phyloP scores from a whole-genome alignment of 306 rosid species.

The Cicer pinnatifidum region DNA sequence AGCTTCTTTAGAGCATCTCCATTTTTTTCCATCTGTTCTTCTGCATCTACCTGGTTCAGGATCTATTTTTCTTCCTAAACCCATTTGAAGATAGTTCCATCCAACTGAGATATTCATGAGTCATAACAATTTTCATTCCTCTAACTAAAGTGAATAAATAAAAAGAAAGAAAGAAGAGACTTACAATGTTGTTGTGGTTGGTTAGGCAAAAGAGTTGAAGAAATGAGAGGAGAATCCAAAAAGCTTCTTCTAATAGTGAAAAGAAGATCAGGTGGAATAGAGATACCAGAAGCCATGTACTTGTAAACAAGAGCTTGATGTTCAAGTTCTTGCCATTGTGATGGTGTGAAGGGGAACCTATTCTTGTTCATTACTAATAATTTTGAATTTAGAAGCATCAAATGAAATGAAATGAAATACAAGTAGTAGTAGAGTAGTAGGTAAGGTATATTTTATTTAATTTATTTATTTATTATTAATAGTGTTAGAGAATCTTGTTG shows the following conservation, averaged over 20 bases:
- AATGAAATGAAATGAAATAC: neutral
- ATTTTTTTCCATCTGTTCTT: conserved; percentile 93
- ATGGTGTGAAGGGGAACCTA: conserved; percentile 71
- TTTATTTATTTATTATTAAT: too few relatives aligned
- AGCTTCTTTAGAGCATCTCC: conserved; percentile 96
- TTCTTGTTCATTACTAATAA: neutral
- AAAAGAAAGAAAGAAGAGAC: neutral
- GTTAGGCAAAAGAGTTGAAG: conserved; percentile 62
- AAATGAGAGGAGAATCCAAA: conserved; percentile 56
- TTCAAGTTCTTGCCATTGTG: conserved; percentile 98
- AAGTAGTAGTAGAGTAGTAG: too few relatives aligned
- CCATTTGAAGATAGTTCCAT: conserved; percentile 86
- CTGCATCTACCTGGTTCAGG: conserved; percentile 95
- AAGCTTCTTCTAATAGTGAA: conserved; percentile 63
- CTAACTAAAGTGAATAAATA: too few relatives aligned
- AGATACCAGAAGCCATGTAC: conserved; percentile 90
- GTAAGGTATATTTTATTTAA: too few relatives aligned
- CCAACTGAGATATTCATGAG: conserved; percentile 55
- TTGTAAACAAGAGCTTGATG: conserved; percentile 91
- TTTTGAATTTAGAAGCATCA: neutral
- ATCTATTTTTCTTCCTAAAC: conserved; percentile 84
- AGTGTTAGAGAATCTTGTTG: too few relatives aligned
- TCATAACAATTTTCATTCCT: too few relatives aligned
- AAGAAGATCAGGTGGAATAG: conserved; percentile 91
- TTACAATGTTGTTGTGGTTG: conserved; percentile 69